Percentiles rank a stretch among this genome's conserved stretches.
Evolutionary conservation across 805 yeast species (phyloP).

Genomic region (Hermanozyma aechmeae): DNA sequence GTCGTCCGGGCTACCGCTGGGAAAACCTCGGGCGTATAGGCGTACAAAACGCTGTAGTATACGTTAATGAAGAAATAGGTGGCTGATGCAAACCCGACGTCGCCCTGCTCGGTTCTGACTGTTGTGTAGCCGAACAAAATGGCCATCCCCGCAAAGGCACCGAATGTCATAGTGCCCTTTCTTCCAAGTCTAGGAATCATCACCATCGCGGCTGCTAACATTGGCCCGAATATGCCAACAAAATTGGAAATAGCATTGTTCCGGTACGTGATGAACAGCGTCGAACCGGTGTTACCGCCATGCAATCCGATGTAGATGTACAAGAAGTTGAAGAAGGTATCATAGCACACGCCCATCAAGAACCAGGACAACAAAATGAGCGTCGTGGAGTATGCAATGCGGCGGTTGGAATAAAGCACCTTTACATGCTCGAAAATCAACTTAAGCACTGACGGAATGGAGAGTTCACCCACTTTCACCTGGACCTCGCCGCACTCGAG

Average conservation of each 20-base stretch:
- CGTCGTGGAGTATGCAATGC: constrained; percentile 3
- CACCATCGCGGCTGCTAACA: too few relatives aligned
- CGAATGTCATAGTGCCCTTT: constrained; percentile 42
- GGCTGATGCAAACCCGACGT: constrained; percentile 11
- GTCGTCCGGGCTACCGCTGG: constrained; percentile 28
- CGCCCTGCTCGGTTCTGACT: constrained; percentile 9
- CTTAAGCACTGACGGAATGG: too few relatives aligned
- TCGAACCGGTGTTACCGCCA: constrained; percentile 4
- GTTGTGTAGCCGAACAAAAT: constrained; percentile 14
- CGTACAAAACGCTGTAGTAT: constrained; percentile 22
- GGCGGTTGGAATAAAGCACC: constrained; percentile 1
- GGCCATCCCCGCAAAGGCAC: constrained; percentile 13
- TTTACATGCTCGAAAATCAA: constrained; percentile 2
- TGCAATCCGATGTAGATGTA: constrained; percentile 5
- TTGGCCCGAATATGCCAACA: background rate
- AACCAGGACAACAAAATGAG: constrained; percentile 4
- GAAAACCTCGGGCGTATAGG: constrained; percentile 27
- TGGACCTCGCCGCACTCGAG: constrained; percentile 8
- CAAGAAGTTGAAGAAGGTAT: constrained; percentile 5
- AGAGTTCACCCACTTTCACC: too few relatives aligned
- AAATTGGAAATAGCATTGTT: constrained; percentile 3
- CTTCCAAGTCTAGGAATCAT: constrained; percentile 37
- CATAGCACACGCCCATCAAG: constrained; percentile 3
- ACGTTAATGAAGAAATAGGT: constrained; percentile 13
- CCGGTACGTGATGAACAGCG: constrained; percentile 3